These are phyloP conservation scores for Fraxinus cuspidata DNA, from an alignment of 257 asterid genomes.

Conservation along the genomic window DNA sequence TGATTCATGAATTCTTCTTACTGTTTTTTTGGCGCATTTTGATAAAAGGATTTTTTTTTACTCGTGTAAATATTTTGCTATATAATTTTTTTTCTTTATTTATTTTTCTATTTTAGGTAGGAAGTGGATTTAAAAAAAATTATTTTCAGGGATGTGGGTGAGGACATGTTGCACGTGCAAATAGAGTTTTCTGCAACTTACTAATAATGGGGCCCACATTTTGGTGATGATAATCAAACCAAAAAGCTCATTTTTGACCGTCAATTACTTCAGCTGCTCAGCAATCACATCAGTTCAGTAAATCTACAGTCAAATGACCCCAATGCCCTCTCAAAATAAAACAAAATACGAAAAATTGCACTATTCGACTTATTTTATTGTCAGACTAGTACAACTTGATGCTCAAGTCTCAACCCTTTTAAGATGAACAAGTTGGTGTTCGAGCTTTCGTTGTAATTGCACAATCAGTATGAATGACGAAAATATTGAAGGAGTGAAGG, in stretches of 20 bases:
- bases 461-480: neutral
- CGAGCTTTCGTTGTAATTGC: neutral
- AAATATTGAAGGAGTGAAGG: no score
- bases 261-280: conserved; percentile 23
- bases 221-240: conserved; percentile 39
- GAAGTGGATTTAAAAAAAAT: no score
- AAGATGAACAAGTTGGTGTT: neutral
- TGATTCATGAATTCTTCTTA: no score
- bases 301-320: conserved; percentile 2
- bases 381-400: neutral
- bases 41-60: neutral
- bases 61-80: no score
- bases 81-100: no score
- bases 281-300: conserved; percentile 2
- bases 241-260: conserved; percentile 69
- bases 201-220: conserved; percentile 32
- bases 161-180: conserved; percentile 59
- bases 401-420: neutral
- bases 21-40: no score
- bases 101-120: no score
- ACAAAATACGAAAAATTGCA: conserved; percentile 4
- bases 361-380: no score
- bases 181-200: conserved; percentile 34
- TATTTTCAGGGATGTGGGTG: conserved; percentile 12
- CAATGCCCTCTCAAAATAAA: neutral